These are phyloP conservation scores for Saraca asoca DNA, from an alignment of 331 rosid species.

Conservation along the genomic window DNA sequence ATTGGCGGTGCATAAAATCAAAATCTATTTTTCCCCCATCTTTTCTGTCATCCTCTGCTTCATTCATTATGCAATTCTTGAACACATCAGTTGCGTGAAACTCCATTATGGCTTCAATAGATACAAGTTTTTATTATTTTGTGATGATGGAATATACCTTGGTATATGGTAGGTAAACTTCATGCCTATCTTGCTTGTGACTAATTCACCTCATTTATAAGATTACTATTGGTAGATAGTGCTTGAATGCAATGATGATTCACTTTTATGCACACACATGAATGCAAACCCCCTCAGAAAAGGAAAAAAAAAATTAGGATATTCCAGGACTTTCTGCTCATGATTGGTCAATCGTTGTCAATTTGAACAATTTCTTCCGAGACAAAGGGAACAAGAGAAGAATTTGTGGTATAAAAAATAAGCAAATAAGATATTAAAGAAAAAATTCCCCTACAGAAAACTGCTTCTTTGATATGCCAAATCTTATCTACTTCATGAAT, in stretches of 20 bases:
- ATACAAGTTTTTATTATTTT: too few relatives aligned
- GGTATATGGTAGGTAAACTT: too few relatives aligned
- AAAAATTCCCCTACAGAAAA: background rate
- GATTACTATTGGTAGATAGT: background rate
- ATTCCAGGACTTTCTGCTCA: background rate
- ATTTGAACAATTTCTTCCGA: background rate
- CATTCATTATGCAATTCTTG: background rate
- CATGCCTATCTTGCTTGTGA: too few relatives aligned
- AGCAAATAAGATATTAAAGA: background rate
- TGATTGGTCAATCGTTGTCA: background rate
- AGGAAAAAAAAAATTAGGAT: background rate
- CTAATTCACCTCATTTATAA: too few relatives aligned
- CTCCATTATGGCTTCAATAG: constrained; percentile 10
- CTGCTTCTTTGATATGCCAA: constrained; percentile 10
- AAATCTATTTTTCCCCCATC: too few relatives aligned
- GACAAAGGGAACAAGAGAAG: constrained; percentile 24
- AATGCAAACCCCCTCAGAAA: background rate
- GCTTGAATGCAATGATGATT: background rate
- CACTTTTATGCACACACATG: background rate
- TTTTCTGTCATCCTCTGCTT: background rate
- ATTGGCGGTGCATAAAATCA: too few relatives aligned
- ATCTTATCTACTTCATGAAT: constrained; percentile 1
- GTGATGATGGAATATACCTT: background rate
- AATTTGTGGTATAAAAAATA: constrained; percentile 40
- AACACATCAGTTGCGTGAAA: background rate